Conservation (phyloP, 345 rosid genomes). For the Dimocarpus longan region DNA sequence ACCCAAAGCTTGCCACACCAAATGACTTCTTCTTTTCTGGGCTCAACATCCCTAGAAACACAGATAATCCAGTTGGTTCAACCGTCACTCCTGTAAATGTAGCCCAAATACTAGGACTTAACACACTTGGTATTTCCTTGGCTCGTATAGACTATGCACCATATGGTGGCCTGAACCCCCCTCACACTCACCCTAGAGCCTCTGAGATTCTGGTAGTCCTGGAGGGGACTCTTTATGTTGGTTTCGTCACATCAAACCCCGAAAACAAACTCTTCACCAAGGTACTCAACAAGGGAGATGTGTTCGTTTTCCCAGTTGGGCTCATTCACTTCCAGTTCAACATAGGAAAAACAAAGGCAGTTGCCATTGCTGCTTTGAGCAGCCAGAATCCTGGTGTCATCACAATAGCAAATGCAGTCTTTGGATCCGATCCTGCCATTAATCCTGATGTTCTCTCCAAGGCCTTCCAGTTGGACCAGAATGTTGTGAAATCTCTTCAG, state of each 20-base stretch:
- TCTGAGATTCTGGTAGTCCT: conserved; percentile 41
- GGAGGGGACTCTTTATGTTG: conserved; percentile 41
- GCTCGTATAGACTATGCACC: conserved; percentile 15
- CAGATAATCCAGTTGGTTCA: neutral
- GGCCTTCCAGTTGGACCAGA: conserved; percentile 43
- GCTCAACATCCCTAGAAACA: neutral
- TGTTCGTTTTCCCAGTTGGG: conserved; percentile 42
- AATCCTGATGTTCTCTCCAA: conserved; percentile 27
- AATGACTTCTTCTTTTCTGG: neutral
- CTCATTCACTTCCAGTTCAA: conserved; percentile 35
- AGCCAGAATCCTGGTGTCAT: conserved; percentile 36
- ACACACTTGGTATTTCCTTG: conserved; percentile 22
- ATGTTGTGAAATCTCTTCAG: conserved; percentile 31
- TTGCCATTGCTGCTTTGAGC: conserved; percentile 25
- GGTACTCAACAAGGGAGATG: conserved; percentile 28
- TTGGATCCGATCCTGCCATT: conserved; percentile 22
- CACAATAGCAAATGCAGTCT: conserved; percentile 23
- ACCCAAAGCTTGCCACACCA: neutral
- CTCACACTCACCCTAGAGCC: conserved; percentile 47
- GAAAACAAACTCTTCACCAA: conserved; percentile 35
- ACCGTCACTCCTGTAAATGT: neutral
- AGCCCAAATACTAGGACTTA: conserved; percentile 6
- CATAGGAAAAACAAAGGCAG: conserved; percentile 32
- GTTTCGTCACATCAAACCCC: conserved; percentile 37
- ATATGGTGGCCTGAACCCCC: conserved; percentile 10